Base-by-base conservation (phyloP, 805 yeast species). In the Metschnikowia henanensis region DNA sequence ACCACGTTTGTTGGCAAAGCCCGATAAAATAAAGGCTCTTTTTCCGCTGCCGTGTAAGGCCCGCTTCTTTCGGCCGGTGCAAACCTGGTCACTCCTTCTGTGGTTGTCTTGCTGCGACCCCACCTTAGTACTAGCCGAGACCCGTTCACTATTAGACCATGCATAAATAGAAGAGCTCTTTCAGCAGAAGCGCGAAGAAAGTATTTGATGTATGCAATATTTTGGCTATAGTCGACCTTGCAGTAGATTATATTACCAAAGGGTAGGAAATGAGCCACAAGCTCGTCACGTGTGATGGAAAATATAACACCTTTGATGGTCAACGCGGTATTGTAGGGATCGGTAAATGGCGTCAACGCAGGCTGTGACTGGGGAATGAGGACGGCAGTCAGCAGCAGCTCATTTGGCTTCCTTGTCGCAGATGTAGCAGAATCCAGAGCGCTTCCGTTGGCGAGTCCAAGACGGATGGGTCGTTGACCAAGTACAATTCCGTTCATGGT, bases 401-500 rank as follows among this genome's bases (percentile, higher is more conserved):
- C 45, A 9, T 29, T 41, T 2, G 39, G 16, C 22, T 41, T 47
- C 30, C 40, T 48, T 9, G 32, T 2, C 10, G 33, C 35, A 10
- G 41, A 21, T 5, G 39, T 16, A 7, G 42, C 21, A 3, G 42
- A 13, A 5, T 45, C 48, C 39, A 33, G 46, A 5, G 30, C 25
- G 19, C 47, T 32, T 15, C 76, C 70, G 29, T 68, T 65, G 21
- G 79, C 78, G 15, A 60, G 55, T 6, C 77, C 79, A n/a, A 90
- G 87, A 49, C 94, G 72, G 39, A 90, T 84, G 5, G 95, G 84
- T 52, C 91, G 73, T 15, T 86, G 84, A 43, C 84, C 83, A 35
- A 89, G 64, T 30, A 79, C 68, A 16, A 74, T 73, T 4, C 96
- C 95, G 64, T 86, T 91, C 95, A 89, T 87, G 58, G 87, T 95